Percentiles rank a stretch among this genome's conserved stretches.
Conservation (phyloP, 2,329 filamentous ascomycete genomes). For the Trichoderma asperellum region DNA sequence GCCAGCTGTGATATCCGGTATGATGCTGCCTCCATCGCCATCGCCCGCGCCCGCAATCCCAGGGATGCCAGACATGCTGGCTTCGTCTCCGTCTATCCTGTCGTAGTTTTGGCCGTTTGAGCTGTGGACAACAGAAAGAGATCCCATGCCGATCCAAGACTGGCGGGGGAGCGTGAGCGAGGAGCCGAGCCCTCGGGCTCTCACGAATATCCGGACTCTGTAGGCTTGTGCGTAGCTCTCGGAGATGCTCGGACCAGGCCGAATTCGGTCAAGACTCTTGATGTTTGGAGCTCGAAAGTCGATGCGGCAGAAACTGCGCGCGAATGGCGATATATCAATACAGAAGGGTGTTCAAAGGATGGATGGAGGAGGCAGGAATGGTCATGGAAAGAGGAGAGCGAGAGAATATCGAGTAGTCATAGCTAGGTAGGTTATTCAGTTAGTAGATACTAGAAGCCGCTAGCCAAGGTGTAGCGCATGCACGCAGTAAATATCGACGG, state of each 20-base stretch:
- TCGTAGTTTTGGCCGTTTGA: conserved; percentile 37
- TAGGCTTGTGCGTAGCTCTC: conserved; percentile 5
- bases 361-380: background rate
- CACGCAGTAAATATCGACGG: background rate
- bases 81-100: conserved; percentile 38
- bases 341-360: background rate
- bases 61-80: conserved; percentile 39
- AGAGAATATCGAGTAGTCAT: conserved; percentile 20
- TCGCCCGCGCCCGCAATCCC: conserved; percentile 36
- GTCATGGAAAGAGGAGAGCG: background rate
- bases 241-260: conserved; percentile 25
- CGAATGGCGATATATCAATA: background rate
- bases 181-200: conserved; percentile 22
- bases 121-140: conserved; percentile 28
- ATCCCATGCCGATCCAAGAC: conserved; percentile 28
- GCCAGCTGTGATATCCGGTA: conserved; percentile 72
- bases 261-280: background rate
- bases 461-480: conserved; percentile 10
- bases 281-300: background rate
- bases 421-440: background rate
- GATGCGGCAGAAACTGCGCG: background rate
- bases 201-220: conserved; percentile 6
- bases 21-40: conserved; percentile 40
- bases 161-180: conserved; percentile 22
- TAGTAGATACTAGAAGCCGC: conserved; percentile 4